A percentile compares a stretch with the other conserved stretches of the same genome.
phyloP scores from a whole-genome alignment of 2,329 filamentous ascomycete genomes.

The Fusarium camptoceras region DNA sequence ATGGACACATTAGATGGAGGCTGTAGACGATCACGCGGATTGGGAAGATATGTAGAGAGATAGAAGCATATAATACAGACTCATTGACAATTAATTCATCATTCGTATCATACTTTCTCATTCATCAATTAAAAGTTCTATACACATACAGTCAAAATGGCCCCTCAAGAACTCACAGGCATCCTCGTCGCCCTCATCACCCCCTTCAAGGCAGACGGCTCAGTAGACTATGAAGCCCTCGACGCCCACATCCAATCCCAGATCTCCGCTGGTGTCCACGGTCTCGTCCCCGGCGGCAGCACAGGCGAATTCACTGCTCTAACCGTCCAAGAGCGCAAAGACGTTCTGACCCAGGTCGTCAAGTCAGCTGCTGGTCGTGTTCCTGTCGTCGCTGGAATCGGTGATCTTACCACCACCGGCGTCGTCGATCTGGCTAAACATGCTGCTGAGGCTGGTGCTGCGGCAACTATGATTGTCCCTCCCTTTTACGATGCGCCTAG shows the following conservation, averaged over 20 bases:
- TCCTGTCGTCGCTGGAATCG: constrained; percentile 58
- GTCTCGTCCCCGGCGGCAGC: constrained; percentile 63
- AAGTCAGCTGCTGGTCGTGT: constrained; percentile 55
- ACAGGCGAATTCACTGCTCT: constrained; percentile 62
- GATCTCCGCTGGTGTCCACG: constrained; percentile 59
- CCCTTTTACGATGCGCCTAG: constrained; percentile 62
- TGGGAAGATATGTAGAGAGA: background rate
- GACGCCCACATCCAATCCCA: constrained; percentile 59
- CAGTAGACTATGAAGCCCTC: constrained; percentile 52
- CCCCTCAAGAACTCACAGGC: constrained; percentile 49
- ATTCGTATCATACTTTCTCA: background rate
- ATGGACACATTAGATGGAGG: background rate
- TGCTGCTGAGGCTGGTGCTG: constrained; percentile 50
- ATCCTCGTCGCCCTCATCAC: constrained; percentile 63
- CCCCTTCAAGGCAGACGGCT: constrained; percentile 57
- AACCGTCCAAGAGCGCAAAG: constrained; percentile 58
- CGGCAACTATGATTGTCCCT: constrained; percentile 61
- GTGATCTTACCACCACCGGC: constrained; percentile 55
- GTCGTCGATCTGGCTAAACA: constrained; percentile 50
- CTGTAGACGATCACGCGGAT: constrained; percentile 28
- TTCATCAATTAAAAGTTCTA: background rate
- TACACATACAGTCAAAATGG: constrained; percentile 25
- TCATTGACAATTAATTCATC: background rate
- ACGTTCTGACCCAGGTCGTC: constrained; percentile 52
- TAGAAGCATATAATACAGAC: constrained; percentile 25